Base-by-base conservation (phyloP, 2,329 filamentous ascomycete genomes). In the Setomelanomma holmii region DNA sequence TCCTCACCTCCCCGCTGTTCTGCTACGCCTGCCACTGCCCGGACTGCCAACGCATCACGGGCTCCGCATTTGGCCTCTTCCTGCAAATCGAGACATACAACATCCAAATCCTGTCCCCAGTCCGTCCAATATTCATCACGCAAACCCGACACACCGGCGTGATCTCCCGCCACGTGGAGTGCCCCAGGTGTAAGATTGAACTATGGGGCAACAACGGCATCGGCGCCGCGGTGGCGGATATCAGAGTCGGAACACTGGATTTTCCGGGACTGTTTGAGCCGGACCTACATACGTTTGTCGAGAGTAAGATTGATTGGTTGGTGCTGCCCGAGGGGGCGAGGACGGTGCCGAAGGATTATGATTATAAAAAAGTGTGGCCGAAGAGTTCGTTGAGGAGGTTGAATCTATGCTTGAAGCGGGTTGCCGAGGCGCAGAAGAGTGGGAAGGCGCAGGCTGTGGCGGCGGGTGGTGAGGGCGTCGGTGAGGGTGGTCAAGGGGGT, bases 11-110 rank as follows among this genome's bases (percentile, higher is more conserved):
- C 0, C 70, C 70, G 1, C 55, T 73, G 20, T 72, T 61, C 56
- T 66, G 60, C 49, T 61, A 63, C 41, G 68, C 68, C 14, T 73
- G 70, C 55, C 68, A 73, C 53, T 73, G 70, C 21, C 24, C 48
- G 1, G 63, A 67, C 43, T 73, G 70, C 48, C 66, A 71, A 35
- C 65, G 64, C 19, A 22, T 40, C 6, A 60, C 63, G 0, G 70
- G 70, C 12, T 61, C 60, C 17, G 66, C 60, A 7, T 73, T 68
- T 46, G 51, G 54, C 7, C 49, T 56, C 1, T 58, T 58, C 14
- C 57, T 64, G 1, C 54, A 47, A n/a, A 71, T 73, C 24, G 69
- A 72, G 21, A 14, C 51, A 1, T 61, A 64, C 36, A 55, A 59
- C 23, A 56, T 71, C 49, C 48, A 42, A 4, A 51, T 64, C 6